Evolutionary conservation across 2,329 filamentous ascomycete species (phyloP), one percentile per base, ranked within the genome.

Genomic region (Fusarium nodosum): DNA sequence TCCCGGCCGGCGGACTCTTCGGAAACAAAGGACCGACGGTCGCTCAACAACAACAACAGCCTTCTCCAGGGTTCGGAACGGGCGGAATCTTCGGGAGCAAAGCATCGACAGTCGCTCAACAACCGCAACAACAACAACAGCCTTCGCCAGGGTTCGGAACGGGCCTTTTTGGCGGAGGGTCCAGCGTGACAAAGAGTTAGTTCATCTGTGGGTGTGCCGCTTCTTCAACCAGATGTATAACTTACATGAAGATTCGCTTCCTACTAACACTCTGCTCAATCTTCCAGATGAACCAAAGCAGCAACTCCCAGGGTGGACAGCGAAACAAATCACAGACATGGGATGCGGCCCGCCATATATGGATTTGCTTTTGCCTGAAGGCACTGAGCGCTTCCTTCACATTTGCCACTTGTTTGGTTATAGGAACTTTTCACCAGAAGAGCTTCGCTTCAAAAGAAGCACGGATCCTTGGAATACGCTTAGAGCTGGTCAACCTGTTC

Each of bases 391-490:
- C 5, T 11, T 22, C 1, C 48, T 30, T 30, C 18, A 52, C 15
- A 22, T 52, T 12, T 52, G 48, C 13, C 18, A 12, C 7, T 5
- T 16, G 13, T 0, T 22, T 4, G 5, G 0, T 11, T 30, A 20
- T 4, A 7, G 5, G 4, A 5, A 9, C 11, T 13, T 30, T 8
- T 52, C 48, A 3, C 34, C 48, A 13, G 48, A 52, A 22, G 48
- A 52, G 16, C 12, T 52, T 8, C 48, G 34, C 34, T 2, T 26
- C 20, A 2, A n/a, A 20, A 11, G 3, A n/a, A 38, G 4, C 18
- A 12, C 12, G 3, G 18, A n/a, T 9, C 18, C 11, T 1, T 11
- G 36, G 11, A 0, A 0, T 38, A 7, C 1, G n/a, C 2, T 20
- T 20, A 4, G 18, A 20, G 3, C 36, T 20, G 7, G 18, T 12